Conservation (phyloP, 1,284 basidiomycete genomes). For the Cystobasidium pallidum region DNA sequence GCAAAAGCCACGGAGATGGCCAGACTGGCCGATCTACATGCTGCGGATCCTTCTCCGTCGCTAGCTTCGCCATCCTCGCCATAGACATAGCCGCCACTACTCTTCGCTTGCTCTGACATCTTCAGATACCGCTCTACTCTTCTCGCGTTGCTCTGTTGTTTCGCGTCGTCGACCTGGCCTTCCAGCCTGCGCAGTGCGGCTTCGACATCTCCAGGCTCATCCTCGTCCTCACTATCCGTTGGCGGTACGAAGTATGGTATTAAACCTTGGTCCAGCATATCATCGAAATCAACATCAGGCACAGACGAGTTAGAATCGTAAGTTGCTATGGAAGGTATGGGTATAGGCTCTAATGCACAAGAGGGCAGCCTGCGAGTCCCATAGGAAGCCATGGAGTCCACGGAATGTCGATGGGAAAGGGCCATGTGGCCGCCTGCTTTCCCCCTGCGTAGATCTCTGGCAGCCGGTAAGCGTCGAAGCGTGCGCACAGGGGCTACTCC, state of each 20-base stretch:
- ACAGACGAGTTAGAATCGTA: slow-evolving; percentile 27
- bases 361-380: slow-evolving; percentile 61
- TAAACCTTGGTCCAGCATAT: slow-evolving; percentile 46
- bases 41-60: slow-evolving; percentile 59
- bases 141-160: slow-evolving; percentile 68
- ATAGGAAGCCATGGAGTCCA: slow-evolving; percentile 74
- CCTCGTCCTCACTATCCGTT: slow-evolving; percentile 69
- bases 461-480: slow-evolving; percentile 51
- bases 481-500: slow-evolving; percentile 48
- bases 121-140: slow-evolving; percentile 82
- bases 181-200: slow-evolving; percentile 75
- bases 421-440: slow-evolving; percentile 60
- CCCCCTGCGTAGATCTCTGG: slow-evolving; percentile 51
- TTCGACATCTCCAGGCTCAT: slow-evolving; percentile 71
- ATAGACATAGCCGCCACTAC: slow-evolving; percentile 34
- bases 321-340: slow-evolving; percentile 52
- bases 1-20: not conserved
- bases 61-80: slow-evolving; percentile 56
- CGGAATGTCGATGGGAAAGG: slow-evolving; percentile 68
- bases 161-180: slow-evolving; percentile 74
- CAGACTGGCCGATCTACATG: slow-evolving; percentile 44
- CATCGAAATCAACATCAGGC: slow-evolving; percentile 18
- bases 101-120: slow-evolving; percentile 63
- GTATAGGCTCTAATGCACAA: slow-evolving; percentile 60
- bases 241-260: slow-evolving; percentile 67